Evolutionary conservation across 768 basidiomycete species (phyloP), one percentile per base, ranked within the genome.

Genomic region (Lentinula raphanica): DNA sequence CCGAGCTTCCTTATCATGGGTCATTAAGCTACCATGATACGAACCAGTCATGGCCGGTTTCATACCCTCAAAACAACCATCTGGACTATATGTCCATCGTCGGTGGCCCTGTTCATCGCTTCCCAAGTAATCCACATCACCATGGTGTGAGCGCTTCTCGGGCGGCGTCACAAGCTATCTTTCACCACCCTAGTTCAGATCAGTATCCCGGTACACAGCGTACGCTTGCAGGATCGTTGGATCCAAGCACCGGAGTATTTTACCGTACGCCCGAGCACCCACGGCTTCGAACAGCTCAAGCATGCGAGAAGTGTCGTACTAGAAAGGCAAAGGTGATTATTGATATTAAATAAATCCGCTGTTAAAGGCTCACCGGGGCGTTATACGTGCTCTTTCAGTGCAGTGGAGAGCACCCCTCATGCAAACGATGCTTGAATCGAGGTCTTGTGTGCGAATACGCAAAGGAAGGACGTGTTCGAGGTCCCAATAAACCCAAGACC

Each of bases 301-400:
- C 87, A 3, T 90, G 88, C 69, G 84, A 89, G 64, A 86, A 86
- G 66, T 90, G 88, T 67, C 79, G 88, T 13, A 76, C 76, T 0
- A 72, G 87, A 50, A 91, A 90, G 68, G 87, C 86, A 29, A 91
- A 90, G 78, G 88, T 88, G 62, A 49, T 78, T 66, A 0, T 51
- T 42, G 31, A 17, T 25, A 25, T 11, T n/a, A n/a, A n/a, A 32
- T 4, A 27, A 9, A 4, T 54, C 39, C 9, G 19, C 5, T n/a
- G 17, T 31, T 39, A 27, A 25, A 3, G n/a, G 13, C 12, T 32
- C 12, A 32, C 32, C 8, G 32, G 32, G 21, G n/a, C n/a, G n/a
- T n/a, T n/a, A 15, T 19, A 17, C 39, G 28, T 25, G 27, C 36
- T 25, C 15, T 3, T 35, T 45, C 67, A 89, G 86, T 90, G 88